phyloP scores from a whole-genome alignment of 1,139 yeast species.

The Nadsonia commutata region DNA sequence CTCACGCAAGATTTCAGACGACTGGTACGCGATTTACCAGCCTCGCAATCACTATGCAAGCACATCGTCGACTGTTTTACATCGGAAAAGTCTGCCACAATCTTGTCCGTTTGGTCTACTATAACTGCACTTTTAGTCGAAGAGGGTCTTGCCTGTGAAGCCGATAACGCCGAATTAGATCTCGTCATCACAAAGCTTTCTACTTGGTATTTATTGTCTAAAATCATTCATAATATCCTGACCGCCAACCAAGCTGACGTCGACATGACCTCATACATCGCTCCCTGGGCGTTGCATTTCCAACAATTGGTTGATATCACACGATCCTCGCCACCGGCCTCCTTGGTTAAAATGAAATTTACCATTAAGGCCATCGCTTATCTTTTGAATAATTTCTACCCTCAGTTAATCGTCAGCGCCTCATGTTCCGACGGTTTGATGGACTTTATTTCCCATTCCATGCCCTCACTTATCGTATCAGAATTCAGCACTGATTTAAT shows the following conservation, averaged over 20 bases:
- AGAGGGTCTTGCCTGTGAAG: background rate
- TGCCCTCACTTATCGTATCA: conserved; percentile 11
- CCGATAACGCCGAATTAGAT: background rate
- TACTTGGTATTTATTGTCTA: background rate
- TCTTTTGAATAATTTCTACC: background rate
- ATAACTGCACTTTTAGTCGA: background rate
- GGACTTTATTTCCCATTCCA: conserved; percentile 1
- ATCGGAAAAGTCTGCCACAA: background rate
- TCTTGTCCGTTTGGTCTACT: background rate
- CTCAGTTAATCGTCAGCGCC: background rate
- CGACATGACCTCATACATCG: background rate
- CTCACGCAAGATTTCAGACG: background rate
- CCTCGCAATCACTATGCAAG: background rate
- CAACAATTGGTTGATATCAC: background rate
- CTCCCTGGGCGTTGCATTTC: background rate
- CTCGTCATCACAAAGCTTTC: background rate
- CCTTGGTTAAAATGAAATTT: background rate
- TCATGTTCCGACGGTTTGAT: background rate
- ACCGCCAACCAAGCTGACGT: background rate
- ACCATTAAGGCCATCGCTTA: background rate
- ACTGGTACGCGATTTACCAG: background rate
- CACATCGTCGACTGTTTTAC: background rate
- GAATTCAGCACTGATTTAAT: conserved; percentile 10
- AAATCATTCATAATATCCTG: background rate
- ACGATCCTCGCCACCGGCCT: background rate